A percentile compares a stretch with the other conserved stretches of the same genome.
phyloP scores from a whole-genome alignment of 2,329 filamentous ascomycete species.

The Alternaria rosae region DNA sequence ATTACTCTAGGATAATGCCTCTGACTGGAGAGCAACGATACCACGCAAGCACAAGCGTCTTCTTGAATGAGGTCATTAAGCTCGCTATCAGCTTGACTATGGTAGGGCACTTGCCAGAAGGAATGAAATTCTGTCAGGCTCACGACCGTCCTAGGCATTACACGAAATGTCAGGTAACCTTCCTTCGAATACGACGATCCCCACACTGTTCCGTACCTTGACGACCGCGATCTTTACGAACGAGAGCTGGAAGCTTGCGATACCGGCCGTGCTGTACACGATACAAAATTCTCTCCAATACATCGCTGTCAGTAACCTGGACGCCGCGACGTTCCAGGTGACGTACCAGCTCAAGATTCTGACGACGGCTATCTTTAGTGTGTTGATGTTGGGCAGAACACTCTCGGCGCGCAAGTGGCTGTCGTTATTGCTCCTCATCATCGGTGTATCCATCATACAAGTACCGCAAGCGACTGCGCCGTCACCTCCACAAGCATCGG shows the following conservation, averaged over 20 bases:
- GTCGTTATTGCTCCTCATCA: conserved; percentile 77
- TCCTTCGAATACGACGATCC: conserved; percentile 79
- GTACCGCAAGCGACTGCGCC: conserved; percentile 69
- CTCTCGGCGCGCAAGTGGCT: conserved; percentile 80
- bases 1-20: conserved; percentile 96
- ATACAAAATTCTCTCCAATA: conserved; percentile 95
- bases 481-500: conserved; percentile 61
- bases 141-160: conserved; percentile 61
- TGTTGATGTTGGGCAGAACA: conserved; percentile 74
- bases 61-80: conserved; percentile 92
- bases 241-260: conserved; percentile 93
- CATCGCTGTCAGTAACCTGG: conserved; percentile 86
- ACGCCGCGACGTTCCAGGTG: conserved; percentile 91
- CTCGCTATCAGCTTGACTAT: conserved; percentile 85
- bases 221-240: conserved; percentile 82
- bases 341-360: conserved; percentile 95
- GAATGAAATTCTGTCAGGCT: background rate
- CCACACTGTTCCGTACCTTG: conserved; percentile 80
- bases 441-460: conserved; percentile 86
- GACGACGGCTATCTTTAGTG: conserved; percentile 86
- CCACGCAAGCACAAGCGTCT: conserved; percentile 91
- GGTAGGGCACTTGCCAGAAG: conserved; percentile 16
- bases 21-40: conserved; percentile 82
- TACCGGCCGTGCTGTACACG: conserved; percentile 88
- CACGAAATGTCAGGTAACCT: conserved; percentile 83